Evolutionary conservation across 139 green algal genomes (phyloP).

Genomic region (Penium margaritaceum): DNA sequence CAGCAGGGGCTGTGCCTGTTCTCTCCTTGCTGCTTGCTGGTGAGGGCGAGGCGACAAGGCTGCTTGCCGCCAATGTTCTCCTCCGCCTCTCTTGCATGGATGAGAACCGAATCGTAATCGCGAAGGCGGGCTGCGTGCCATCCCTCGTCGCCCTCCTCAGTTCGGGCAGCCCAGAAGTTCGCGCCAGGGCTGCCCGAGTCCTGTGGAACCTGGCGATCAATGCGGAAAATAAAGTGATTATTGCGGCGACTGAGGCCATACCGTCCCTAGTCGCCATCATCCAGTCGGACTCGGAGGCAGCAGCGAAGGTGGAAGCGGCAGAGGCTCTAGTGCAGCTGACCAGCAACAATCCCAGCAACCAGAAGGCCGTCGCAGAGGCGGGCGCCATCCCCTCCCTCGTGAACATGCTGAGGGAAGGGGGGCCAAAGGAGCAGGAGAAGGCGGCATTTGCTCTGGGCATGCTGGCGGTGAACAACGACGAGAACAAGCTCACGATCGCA

Average conservation of each 20-base stretch:
- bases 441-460: not conserved
- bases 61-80: not conserved
- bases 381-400: not conserved
- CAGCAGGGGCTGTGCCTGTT: not conserved
- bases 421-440: not conserved
- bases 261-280: slow-evolving; percentile 3
- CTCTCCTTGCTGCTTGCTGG: slow-evolving; percentile 2
- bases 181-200: not conserved
- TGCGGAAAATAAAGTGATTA: slow-evolving; percentile 4
- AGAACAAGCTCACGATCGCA: slow-evolving; percentile 5
- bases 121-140: slow-evolving; percentile 1
- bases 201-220: slow-evolving; percentile 5
- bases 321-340: not conserved
- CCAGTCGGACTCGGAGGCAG: not conserved
- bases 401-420: not conserved
- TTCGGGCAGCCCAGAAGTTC: not conserved
- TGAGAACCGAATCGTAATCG: slow-evolving; percentile 5
- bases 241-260: not conserved
- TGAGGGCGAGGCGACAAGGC: not conserved
- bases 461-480: slow-evolving; percentile 5
- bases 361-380: not conserved
- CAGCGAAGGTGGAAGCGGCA: not conserved
- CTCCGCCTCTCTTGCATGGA: slow-evolving; percentile 1
- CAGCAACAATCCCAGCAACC: not conserved
- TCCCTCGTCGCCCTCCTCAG: not conserved